phyloP scores from a whole-genome alignment of 805 yeast species.

The Priceomyces medius region DNA sequence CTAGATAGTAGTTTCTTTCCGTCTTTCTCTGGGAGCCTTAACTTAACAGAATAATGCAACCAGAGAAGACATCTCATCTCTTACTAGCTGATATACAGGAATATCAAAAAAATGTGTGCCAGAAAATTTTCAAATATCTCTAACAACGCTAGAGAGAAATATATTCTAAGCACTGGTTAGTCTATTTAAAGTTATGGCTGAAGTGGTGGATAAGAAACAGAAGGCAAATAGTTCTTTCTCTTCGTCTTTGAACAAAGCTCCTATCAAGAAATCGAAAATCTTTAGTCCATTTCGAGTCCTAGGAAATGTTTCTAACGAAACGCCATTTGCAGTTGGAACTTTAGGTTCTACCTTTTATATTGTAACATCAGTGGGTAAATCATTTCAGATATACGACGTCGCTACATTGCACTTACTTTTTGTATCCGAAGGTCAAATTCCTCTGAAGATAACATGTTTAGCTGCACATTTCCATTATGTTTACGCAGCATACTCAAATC shows the following conservation, averaged over 20 bases:
- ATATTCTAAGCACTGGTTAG: not conserved
- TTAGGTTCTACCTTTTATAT: constrained; percentile 85
- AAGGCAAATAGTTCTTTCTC: constrained; percentile 14
- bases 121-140: constrained; percentile 6
- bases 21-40: too few species aligned
- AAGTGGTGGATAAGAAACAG: constrained; percentile 33
- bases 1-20: too few species aligned
- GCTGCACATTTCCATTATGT: constrained; percentile 83
- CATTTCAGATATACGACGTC: constrained; percentile 92
- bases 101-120: not conserved
- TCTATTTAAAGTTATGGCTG: constrained; percentile 15
- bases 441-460: constrained; percentile 64
- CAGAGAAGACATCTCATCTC: constrained; percentile 9
- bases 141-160: not conserved
- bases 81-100: constrained; percentile 3
- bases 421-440: constrained; percentile 79
- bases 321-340: constrained; percentile 85
- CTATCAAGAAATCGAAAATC: constrained; percentile 38
- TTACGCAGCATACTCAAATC: constrained; percentile 70
- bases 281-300: constrained; percentile 83
- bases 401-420: constrained; percentile 80
- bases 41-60: too few species aligned
- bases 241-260: not conserved
- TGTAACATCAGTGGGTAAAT: constrained; percentile 84
- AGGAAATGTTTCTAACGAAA: constrained; percentile 85